These are phyloP conservation scores for Sergeia podlipaevii DNA, from an alignment of 208 protist genomes.

Conservation along the genomic window DNA sequence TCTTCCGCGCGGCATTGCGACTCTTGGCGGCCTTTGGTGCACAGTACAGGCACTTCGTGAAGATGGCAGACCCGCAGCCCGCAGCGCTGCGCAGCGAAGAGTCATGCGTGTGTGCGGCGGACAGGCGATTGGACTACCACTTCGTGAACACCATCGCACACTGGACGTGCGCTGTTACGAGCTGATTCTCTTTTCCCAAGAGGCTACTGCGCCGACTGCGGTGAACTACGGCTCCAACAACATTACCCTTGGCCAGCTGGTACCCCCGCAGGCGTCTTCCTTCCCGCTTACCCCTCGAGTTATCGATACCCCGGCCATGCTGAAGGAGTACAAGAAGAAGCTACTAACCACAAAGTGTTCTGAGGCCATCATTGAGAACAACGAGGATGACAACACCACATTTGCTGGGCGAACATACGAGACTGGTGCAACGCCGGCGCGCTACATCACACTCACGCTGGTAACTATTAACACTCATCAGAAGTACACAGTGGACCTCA, in stretches of 20 bases:
- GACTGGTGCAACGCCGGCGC: background rate
- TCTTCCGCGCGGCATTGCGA: constrained; percentile 34
- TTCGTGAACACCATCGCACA: constrained; percentile 12
- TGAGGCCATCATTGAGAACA: constrained; percentile 33
- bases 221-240: constrained; percentile 60
- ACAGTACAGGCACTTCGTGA: constrained; percentile 49
- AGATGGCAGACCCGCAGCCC: constrained; percentile 28
- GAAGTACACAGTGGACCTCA: constrained; percentile 69
- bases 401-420: too few species aligned
- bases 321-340: constrained; percentile 65
- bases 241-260: constrained; percentile 55
- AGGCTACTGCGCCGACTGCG: constrained; percentile 35
- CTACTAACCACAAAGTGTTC: constrained; percentile 36
- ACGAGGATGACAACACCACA: constrained; percentile 50
- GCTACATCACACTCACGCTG: constrained; percentile 63
- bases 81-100: constrained; percentile 33
- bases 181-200: constrained; percentile 64
- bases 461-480: constrained; percentile 56
- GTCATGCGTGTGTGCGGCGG: constrained; percentile 81
- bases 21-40: constrained; percentile 72
- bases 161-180: constrained; percentile 71
- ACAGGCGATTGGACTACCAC: constrained; percentile 27
- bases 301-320: constrained; percentile 38
- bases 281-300: constrained; percentile 69
- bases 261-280: constrained; percentile 51